Evolutionary conservation across 805 yeast species (phyloP), one percentile per base, ranked within the genome.

Genomic region (Helenozyma rhizophorensis): DNA sequence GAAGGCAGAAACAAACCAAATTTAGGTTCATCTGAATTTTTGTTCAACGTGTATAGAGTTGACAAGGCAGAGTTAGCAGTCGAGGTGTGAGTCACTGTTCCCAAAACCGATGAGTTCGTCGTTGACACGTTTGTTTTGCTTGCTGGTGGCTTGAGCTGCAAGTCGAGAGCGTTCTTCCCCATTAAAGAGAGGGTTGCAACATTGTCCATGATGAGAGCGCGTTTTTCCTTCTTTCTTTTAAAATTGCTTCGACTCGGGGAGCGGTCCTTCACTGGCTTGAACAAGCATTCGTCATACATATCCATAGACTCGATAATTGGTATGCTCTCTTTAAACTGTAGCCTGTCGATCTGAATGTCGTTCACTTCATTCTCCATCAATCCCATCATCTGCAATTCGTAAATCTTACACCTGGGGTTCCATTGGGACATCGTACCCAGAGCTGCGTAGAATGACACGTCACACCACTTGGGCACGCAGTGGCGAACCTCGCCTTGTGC

Each of bases 341-440:
- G 59, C 31, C 80, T 71, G 12, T 78, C 80, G 9, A 89, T 73
- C 7, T 78, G 74, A 6, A 83, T 74, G 9, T 82, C 76, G 43
- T 79, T 77, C 36, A 80, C 65, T 50, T 93, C 96, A 47, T 85
- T 86, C 49, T 90, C 97, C 81, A 90, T 87, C 6, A 93, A 74
- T 0, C 97, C 97, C 94, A 90, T 90, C 97, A 93, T 93, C 55
- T 93, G 97, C 13, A 93, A 60, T 50, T 90, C 97, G 56, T 93
- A 90, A 31, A 93, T 89, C 48, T 86, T 87, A 57, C 97, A 88
- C 22, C 93, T 68, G 0, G 98, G 97, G n/a, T 82, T 73, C 97
- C 97, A 90, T 45, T 76, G 83, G 21, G 66, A 65, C 5, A 50
- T 38, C 6, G 30, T 42, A 14, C 65, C 62, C 18, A 68, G 64